These are phyloP conservation scores for Poa annua DNA, from an alignment of 176 grass and related monocot genomes.

Conservation along the genomic window DNA sequence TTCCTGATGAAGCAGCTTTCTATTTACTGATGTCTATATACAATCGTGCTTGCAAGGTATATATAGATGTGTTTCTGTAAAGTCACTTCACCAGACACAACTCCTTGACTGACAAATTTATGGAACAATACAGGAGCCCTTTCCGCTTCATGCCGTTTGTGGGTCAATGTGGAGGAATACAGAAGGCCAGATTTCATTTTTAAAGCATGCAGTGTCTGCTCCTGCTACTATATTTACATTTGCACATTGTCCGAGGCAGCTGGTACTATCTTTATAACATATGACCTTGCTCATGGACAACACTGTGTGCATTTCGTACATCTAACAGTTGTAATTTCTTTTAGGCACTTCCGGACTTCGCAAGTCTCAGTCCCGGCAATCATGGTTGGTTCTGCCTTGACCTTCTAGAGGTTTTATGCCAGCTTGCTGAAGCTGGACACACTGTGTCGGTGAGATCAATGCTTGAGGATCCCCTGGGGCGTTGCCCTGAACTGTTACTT, in stretches of 20 bases:
- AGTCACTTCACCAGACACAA: constrained; percentile 19
- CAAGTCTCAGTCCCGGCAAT: constrained; percentile 66
- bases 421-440: constrained; percentile 80
- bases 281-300: constrained; percentile 5
- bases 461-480: constrained; percentile 60
- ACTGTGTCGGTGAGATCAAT: constrained; percentile 51
- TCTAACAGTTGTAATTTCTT: constrained; percentile 43
- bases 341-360: constrained; percentile 62
- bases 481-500: constrained; percentile 68
- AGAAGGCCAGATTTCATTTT: constrained; percentile 81
- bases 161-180: constrained; percentile 86
- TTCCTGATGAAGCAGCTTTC: constrained; percentile 81
- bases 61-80: constrained; percentile 1
- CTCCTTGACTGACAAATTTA: constrained; percentile 42
- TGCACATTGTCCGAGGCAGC: constrained; percentile 58
- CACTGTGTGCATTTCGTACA: background rate
- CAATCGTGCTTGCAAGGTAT: constrained; percentile 64
- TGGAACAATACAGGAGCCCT: constrained; percentile 64
- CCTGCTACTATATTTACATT: constrained; percentile 71
- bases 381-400: constrained; percentile 84
- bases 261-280: constrained; percentile 47
- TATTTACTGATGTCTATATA: constrained; percentile 75
- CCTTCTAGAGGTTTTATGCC: constrained; percentile 76
- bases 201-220: constrained; percentile 64
- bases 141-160: constrained; percentile 84